phyloP scores from a whole-genome alignment of 78 protist genomes.

The Mastigamoeba balamuthi region DNA sequence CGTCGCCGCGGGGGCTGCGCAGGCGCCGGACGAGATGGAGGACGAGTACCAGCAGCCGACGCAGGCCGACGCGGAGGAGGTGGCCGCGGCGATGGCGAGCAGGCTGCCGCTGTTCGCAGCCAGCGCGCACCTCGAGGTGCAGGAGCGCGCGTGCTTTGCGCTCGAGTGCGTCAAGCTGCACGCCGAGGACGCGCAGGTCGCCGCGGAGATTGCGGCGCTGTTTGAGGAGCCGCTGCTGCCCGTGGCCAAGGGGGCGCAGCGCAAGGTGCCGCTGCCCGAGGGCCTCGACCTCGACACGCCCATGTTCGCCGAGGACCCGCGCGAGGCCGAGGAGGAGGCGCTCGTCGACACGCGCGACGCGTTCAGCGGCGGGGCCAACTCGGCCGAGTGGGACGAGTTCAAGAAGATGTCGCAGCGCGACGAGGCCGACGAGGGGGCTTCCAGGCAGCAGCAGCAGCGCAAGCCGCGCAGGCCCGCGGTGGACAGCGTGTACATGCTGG shows the following conservation, averaged over 20 bases:
- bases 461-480: too few relatives aligned
- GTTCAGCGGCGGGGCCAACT: not conserved
- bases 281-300: conserved; percentile 49
- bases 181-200: not conserved
- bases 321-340: conserved; percentile 9
- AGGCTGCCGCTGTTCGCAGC: conserved; percentile 36
- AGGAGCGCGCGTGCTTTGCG: conserved; percentile 69
- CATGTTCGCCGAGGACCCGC: conserved; percentile 35
- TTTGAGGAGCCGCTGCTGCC: conserved; percentile 69
- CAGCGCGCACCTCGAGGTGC: conserved; percentile 64
- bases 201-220: conserved; percentile 19
- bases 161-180: conserved; percentile 21
- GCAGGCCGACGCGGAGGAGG: conserved; percentile 1
- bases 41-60: too few relatives aligned
- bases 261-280: conserved; percentile 66
- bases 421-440: too few relatives aligned
- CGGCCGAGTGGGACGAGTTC: too few relatives aligned
- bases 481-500: too few relatives aligned
- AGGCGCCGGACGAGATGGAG: not conserved
- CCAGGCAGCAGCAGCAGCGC: too few relatives aligned
- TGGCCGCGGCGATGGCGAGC: not conserved
- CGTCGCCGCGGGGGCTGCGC: conserved; percentile 11
- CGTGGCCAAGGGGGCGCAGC: conserved; percentile 76
- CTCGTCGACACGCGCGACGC: conserved; percentile 2
- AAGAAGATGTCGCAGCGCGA: too few relatives aligned